A percentile compares a stretch with the other conserved stretches of the same genome.
Conservation (phyloP, 202 grass and related monocot species). For the Hordeum pubiflorum region DNA sequence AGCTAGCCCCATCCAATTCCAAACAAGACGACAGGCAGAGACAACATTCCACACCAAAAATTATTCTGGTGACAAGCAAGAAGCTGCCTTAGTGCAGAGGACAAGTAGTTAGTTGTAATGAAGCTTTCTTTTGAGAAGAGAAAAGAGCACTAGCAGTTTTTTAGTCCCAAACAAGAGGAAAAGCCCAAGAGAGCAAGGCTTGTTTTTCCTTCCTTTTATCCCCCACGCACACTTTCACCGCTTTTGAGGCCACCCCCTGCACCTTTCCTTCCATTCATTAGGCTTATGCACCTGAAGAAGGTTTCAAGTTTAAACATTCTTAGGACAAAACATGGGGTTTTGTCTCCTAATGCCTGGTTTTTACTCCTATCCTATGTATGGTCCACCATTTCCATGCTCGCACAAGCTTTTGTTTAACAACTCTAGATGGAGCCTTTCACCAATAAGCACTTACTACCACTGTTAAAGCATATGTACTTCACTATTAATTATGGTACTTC, state of each 20-base stretch:
- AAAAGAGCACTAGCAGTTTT: slow-evolving; percentile 6
- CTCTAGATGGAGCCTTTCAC: slow-evolving; percentile 26
- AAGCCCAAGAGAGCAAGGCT: slow-evolving; percentile 33
- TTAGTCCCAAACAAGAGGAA: slow-evolving; percentile 41
- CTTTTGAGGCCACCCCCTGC: slow-evolving; percentile 39
- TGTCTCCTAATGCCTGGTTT: slow-evolving; percentile 42
- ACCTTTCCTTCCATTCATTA: slow-evolving; percentile 49
- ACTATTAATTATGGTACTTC: too few relatives aligned
- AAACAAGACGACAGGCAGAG: slow-evolving; percentile 40
- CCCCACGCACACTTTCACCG: slow-evolving; percentile 35
- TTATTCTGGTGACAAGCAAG: slow-evolving; percentile 44
- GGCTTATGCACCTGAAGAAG: slow-evolving; percentile 40
- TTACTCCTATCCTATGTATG: neutral
- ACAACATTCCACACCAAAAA: slow-evolving; percentile 20
- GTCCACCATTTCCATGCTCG: slow-evolving; percentile 12
- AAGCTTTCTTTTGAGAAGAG: slow-evolving; percentile 41
- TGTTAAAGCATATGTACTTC: neutral
- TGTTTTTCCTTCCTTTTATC: slow-evolving; percentile 43
- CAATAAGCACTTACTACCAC: neutral
- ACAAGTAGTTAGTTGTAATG: slow-evolving; percentile 30
- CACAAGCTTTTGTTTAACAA: slow-evolving; percentile 9
- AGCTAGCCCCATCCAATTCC: neutral
- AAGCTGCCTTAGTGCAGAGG: slow-evolving; percentile 36
- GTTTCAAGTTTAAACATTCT: slow-evolving; percentile 59
- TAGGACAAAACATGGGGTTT: slow-evolving; percentile 41